Evolutionary conservation across 1,139 yeast species (phyloP), one percentile per base, ranked within the genome.

Genomic region (Pichia sp.): DNA sequence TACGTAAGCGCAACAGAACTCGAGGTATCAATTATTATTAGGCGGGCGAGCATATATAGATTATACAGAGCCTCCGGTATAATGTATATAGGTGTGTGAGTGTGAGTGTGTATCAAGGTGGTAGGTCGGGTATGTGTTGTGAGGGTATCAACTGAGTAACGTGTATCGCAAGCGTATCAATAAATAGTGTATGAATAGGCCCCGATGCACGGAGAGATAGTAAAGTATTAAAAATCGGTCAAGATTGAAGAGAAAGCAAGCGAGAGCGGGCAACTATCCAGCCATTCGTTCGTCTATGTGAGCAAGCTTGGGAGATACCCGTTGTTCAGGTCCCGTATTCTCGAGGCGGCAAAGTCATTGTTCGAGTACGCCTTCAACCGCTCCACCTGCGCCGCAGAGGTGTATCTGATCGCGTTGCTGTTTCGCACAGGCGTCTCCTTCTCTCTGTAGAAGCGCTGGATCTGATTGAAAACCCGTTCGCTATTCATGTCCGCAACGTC

Each of bases 311-410:
- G 31, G 9, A 42, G 8, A 16, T 42, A 42, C 3, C 31, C 31
- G 31, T 42, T 42, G 46, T 42, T 42, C 31, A 42, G 20, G 31
- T 42, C 31, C 31, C 46, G 46, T 42, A 42, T 42, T 42, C 31
- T 42, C 31, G 46, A 42, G 8, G 29, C 31, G 30, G 29, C 31
- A 20, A 16, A 30, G 17, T 30, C 47, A 36, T 17, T 30, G 34
- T 46, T 34, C 17, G 51, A 36, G 33, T 54, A 54, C 10, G 31
- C 4, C 41, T 54, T 54, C 54, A 54, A 50, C 41, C 56, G 44
- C 43, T 54, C 56, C 16, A 54, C 36, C 27, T 54, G 56, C 6
- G 56, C 56, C 14, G 49, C 54, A 7, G 56, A 54, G 7, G 41
- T 50, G 17, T 50, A 54, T 14, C 41, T 14, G 41, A 38, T 38